Percentiles rank a stretch among this genome's conserved stretches.
phyloP scores from a whole-genome alignment of 2,329 filamentous ascomycete genomes.

The Pseudopyricularia javanii region DNA sequence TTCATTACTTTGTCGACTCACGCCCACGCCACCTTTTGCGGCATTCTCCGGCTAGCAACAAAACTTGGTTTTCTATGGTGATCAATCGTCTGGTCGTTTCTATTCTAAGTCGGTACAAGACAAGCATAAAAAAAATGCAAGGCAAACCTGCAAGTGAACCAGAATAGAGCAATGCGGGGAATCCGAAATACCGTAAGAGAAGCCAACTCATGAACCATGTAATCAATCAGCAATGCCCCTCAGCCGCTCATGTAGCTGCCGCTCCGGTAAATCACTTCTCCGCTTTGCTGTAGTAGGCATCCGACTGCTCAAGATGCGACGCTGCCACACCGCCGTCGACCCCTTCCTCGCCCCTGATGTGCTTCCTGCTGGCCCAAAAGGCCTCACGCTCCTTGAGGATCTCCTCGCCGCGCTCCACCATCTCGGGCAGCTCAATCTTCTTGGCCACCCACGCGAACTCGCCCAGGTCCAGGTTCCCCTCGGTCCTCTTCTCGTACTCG shows the following conservation, averaged over 20 bases:
- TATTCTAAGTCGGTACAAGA: too few species aligned
- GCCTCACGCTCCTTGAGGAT: slow-evolving; percentile 63
- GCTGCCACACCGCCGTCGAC: slow-evolving; percentile 23
- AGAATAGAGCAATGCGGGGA: too few species aligned
- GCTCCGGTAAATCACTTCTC: not conserved
- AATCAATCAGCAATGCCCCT: too few species aligned
- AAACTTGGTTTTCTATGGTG: too few species aligned
- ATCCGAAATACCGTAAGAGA: too few species aligned
- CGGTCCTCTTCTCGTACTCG: slow-evolving; percentile 73
- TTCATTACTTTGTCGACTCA: too few species aligned
- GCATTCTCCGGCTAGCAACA: too few species aligned
- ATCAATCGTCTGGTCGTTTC: too few species aligned
- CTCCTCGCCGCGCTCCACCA: slow-evolving; percentile 66
- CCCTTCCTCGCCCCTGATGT: slow-evolving; percentile 33
- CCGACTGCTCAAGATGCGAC: slow-evolving; percentile 26
- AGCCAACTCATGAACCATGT: too few species aligned
- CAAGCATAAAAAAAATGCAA: too few species aligned
- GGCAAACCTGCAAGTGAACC: too few species aligned
- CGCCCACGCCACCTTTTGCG: too few species aligned
- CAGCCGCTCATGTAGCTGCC: not conserved
- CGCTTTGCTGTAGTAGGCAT: slow-evolving; percentile 32
- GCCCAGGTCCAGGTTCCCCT: slow-evolving; percentile 59
- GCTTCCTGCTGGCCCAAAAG: slow-evolving; percentile 51
- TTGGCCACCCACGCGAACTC: slow-evolving; percentile 77
- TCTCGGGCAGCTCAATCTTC: slow-evolving; percentile 63